These are phyloP conservation scores for Yamadazyma dendronema DNA, from an alignment of 1,139 yeast genomes.

Conservation along the genomic window DNA sequence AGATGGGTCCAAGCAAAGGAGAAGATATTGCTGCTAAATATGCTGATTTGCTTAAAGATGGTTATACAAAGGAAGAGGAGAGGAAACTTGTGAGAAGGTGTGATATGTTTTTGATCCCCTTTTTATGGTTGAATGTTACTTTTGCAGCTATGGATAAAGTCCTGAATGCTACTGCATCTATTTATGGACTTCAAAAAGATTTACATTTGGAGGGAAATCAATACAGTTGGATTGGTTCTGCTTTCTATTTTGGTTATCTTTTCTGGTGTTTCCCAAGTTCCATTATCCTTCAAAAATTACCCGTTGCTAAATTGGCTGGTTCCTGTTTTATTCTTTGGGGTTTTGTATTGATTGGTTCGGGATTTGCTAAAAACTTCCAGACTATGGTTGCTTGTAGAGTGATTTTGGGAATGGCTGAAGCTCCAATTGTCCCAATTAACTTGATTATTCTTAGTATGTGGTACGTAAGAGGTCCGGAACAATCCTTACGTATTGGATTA, in stretches of 20 bases:
- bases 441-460: constrained; percentile 39
- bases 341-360: constrained; percentile 21
- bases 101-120: constrained; percentile 51
- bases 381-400: constrained; percentile 24
- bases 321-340: constrained; percentile 27
- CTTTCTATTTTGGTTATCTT: constrained; percentile 53
- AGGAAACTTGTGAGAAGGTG: constrained; percentile 38
- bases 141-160: constrained; percentile 17
- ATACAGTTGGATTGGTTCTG: constrained; percentile 55
- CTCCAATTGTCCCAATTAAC: constrained; percentile 54
- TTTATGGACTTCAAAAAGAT: constrained; percentile 52
- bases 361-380: constrained; percentile 25
- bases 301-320: constrained; percentile 25
- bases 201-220: constrained; percentile 45
- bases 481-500: constrained; percentile 10
- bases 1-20: background rate
- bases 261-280: constrained; percentile 46
- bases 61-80: constrained; percentile 13
- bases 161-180: constrained; percentile 29
- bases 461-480: constrained; percentile 15
- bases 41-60: constrained; percentile 13
- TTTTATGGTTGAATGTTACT: constrained; percentile 39
- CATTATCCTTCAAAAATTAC: constrained; percentile 33
- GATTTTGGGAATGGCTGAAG: constrained; percentile 51
- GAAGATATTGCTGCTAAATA: constrained; percentile 17